Evolutionary conservation across 352 stramenopile species (phyloP).

Genomic region (Saprolegnia parasitica): DNA sequence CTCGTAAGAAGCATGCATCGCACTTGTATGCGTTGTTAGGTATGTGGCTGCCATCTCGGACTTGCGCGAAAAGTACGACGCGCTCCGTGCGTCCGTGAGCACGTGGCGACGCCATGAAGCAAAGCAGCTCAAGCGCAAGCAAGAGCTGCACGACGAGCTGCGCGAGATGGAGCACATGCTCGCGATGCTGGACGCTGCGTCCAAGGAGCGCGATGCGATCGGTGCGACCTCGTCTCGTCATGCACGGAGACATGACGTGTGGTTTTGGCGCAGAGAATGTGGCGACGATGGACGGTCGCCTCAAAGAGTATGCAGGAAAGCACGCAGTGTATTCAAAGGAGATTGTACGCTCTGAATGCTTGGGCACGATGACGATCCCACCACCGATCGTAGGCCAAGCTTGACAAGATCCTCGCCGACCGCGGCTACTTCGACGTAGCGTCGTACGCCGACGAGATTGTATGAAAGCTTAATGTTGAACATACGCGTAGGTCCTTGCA

Average conservation of each 20-base stretch:
- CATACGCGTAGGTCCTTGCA: not conserved
- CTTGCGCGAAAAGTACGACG: constrained; percentile 3
- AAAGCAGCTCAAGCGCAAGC: not conserved
- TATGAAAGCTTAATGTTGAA: not conserved
- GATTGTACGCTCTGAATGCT: constrained; percentile 1
- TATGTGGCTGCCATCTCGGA: not conserved
- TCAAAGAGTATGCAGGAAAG: not conserved
- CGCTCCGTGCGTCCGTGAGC: not conserved
- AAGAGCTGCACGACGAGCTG: constrained; percentile 2
- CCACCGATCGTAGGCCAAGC: not conserved
- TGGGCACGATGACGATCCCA: not conserved
- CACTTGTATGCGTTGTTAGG: not conserved
- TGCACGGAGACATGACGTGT: not conserved
- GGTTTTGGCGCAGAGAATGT: constrained; percentile 2
- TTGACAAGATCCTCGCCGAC: not conserved
- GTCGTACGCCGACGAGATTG: not conserved
- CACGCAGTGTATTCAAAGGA: not conserved
- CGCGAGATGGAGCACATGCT: not conserved
- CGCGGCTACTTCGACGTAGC: not conserved
- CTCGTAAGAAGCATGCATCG: not conserved
- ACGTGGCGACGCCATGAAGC: not conserved
- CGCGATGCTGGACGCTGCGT: not conserved
- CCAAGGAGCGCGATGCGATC: not conserved
- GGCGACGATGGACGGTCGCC: not conserved
- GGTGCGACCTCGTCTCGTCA: not conserved